phyloP scores from a whole-genome alignment of 106 monocot species.

The Apostasia ramifera region DNA sequence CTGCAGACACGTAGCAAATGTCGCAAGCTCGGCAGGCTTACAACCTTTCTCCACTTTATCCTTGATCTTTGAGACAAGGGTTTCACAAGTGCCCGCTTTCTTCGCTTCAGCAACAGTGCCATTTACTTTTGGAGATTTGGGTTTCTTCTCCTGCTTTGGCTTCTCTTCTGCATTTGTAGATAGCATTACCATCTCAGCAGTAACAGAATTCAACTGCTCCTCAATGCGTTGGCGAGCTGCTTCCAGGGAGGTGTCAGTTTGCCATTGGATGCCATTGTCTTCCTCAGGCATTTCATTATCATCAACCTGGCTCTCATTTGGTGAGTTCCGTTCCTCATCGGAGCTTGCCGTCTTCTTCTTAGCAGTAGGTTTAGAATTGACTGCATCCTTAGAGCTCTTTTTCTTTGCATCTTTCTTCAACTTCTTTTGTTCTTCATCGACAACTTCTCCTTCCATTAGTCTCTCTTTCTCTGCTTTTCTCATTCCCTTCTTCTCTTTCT shows the following conservation, averaged over 20 bases:
- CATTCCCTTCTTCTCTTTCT: slow-evolving; percentile 78
- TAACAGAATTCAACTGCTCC: slow-evolving; percentile 60
- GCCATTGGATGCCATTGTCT: slow-evolving; percentile 63
- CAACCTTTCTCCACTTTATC: slow-evolving; percentile 28
- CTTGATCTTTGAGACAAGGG: slow-evolving; percentile 46
- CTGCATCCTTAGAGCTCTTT: slow-evolving; percentile 4
- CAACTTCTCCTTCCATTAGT: slow-evolving; percentile 67
- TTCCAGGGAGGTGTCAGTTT: slow-evolving; percentile 62
- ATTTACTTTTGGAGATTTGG: background rate
- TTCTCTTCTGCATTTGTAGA: slow-evolving; percentile 26
- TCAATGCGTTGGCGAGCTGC: slow-evolving; percentile 61
- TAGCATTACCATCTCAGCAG: slow-evolving; percentile 83
- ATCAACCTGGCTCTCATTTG: slow-evolving; percentile 34
- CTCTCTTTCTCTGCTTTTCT: slow-evolving; percentile 82
- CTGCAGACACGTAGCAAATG: slow-evolving; percentile 10
- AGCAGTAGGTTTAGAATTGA: background rate
- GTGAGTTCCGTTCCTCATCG: slow-evolving; percentile 53
- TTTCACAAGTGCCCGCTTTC: slow-evolving; percentile 1
- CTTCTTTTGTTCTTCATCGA: slow-evolving; percentile 74
- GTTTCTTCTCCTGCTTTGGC: slow-evolving; percentile 8
- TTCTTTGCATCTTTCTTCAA: slow-evolving; percentile 64
- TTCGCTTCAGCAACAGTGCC: background rate
- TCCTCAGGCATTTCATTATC: slow-evolving; percentile 21
- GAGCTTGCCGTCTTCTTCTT: slow-evolving; percentile 34
- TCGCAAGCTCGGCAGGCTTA: slow-evolving; percentile 27